These are phyloP conservation scores for Rosa persica DNA, from an alignment of 306 rosid species.

Conservation along the genomic window DNA sequence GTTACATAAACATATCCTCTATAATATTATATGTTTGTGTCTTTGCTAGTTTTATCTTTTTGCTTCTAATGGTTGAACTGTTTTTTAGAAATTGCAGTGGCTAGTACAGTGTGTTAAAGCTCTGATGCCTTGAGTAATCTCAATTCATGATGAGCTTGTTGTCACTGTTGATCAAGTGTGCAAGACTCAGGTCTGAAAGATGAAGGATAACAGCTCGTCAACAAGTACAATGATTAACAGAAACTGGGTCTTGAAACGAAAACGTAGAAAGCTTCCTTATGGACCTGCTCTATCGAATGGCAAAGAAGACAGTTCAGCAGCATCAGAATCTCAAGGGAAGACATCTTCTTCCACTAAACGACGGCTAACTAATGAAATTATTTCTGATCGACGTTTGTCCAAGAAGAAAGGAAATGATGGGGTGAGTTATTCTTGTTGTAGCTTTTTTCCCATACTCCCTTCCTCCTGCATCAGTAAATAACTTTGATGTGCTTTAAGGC, in stretches of 20 bases:
- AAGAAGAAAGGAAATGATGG: slow-evolving; percentile 99
- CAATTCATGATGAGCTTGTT: slow-evolving; percentile 29
- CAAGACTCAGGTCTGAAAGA: slow-evolving; percentile 40
- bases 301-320: slow-evolving; percentile 58
- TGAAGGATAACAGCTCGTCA: slow-evolving; percentile 75
- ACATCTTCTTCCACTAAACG: slow-evolving; percentile 55
- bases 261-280: slow-evolving; percentile 78
- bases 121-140: slow-evolving; percentile 24
- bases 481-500: neutral
- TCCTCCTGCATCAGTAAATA: neutral
- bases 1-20: neutral
- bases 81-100: slow-evolving; percentile 12
- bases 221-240: slow-evolving; percentile 73
- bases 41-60: neutral
- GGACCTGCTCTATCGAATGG: slow-evolving; percentile 53
- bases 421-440: slow-evolving; percentile 55
- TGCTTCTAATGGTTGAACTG: slow-evolving; percentile 12
- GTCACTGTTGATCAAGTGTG: slow-evolving; percentile 30
- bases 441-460: neutral
- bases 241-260: slow-evolving; percentile 96
- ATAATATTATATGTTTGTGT: neutral
- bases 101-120: slow-evolving; percentile 17
- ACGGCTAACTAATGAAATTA: slow-evolving; percentile 51
- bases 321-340: slow-evolving; percentile 61
- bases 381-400: slow-evolving; percentile 49